phyloP scores from a whole-genome alignment of 2,329 filamentous ascomycete species.

The Pseudocercospora vitis region DNA sequence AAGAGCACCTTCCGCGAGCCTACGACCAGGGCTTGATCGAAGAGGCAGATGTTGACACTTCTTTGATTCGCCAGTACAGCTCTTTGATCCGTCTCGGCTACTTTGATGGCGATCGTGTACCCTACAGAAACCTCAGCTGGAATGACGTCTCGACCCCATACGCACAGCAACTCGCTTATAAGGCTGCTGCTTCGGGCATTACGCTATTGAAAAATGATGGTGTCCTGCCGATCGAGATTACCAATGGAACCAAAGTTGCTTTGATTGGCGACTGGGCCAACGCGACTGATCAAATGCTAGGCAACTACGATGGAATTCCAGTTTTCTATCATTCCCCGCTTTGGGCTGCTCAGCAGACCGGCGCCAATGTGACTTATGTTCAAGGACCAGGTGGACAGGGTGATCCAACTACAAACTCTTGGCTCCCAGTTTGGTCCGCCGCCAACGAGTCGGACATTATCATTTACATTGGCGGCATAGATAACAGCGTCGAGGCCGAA shows the following conservation, averaged over 20 bases:
- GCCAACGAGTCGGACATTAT: constrained; percentile 53
- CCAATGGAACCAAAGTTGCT: constrained; percentile 47
- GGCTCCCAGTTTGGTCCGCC: constrained; percentile 34
- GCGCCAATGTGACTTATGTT: constrained; percentile 50
- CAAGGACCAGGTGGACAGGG: constrained; percentile 38
- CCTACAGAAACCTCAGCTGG: constrained; percentile 56
- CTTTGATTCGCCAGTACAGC: constrained; percentile 55
- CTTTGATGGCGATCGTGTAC: constrained; percentile 53
- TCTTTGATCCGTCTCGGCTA: constrained; percentile 58
- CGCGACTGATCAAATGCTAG: constrained; percentile 58
- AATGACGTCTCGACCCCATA: constrained; percentile 57
- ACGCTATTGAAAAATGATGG: constrained; percentile 56
- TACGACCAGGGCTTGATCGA: constrained; percentile 46
- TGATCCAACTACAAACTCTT: constrained; percentile 37
- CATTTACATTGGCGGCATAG: constrained; percentile 57
- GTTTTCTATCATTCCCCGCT: constrained; percentile 58
- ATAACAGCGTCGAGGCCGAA: constrained; percentile 55
- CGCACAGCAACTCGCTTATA: constrained; percentile 57
- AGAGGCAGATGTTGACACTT: constrained; percentile 49
- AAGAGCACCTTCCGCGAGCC: constrained; percentile 47
- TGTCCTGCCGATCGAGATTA: constrained; percentile 46
- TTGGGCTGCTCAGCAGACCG: constrained; percentile 51
- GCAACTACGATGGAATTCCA: constrained; percentile 59
- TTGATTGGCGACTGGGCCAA: constrained; percentile 62
- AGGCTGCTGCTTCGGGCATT: constrained; percentile 52